These are phyloP conservation scores for Fomitopsis pulvina DNA, from an alignment of 768 basidiomycete species.

Conservation along the genomic window DNA sequence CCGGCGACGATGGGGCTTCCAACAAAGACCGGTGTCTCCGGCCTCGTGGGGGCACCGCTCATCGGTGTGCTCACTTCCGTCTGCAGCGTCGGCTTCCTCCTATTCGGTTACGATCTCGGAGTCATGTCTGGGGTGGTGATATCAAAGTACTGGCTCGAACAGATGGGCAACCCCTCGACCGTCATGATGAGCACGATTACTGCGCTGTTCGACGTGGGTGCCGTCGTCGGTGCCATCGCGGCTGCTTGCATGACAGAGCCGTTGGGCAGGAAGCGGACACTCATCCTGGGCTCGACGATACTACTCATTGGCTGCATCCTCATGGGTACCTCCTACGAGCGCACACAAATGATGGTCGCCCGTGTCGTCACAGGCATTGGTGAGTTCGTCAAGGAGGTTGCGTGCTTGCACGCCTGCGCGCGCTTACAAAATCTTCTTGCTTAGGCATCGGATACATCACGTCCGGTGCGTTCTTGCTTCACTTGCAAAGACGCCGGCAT, in stretches of 20 bases:
- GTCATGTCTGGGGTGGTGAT: conserved; percentile 36
- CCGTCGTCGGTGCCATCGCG: conserved; percentile 1
- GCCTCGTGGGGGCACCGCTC: background rate
- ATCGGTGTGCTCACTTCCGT: background rate
- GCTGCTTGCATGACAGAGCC: background rate
- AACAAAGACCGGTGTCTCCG: background rate
- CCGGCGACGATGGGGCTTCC: background rate
- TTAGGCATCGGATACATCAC: conserved; percentile 3
- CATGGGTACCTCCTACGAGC: background rate
- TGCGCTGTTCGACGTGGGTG: conserved; percentile 1
- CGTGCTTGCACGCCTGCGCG: background rate
- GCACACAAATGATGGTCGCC: conserved; percentile 1
- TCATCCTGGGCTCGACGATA: background rate
- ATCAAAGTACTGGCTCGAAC: background rate
- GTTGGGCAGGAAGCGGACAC: background rate
- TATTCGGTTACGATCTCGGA: conserved; percentile 32
- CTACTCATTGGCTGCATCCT: background rate
- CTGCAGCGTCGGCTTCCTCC: conserved; percentile 34
- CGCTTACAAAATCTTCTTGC: no score
- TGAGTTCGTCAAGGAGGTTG: background rate
- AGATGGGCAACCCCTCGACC: conserved; percentile 2
- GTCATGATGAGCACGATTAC: conserved; percentile 5
- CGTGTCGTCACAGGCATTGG: conserved; percentile 2
- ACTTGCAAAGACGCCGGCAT: background rate
- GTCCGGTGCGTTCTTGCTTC: background rate